Percentiles rank a stretch among this genome's conserved stretches.
These are phyloP conservation scores for Cryomyces minteri DNA, from an alignment of 495 filamentous ascomycete species.

Conservation along the genomic window DNA sequence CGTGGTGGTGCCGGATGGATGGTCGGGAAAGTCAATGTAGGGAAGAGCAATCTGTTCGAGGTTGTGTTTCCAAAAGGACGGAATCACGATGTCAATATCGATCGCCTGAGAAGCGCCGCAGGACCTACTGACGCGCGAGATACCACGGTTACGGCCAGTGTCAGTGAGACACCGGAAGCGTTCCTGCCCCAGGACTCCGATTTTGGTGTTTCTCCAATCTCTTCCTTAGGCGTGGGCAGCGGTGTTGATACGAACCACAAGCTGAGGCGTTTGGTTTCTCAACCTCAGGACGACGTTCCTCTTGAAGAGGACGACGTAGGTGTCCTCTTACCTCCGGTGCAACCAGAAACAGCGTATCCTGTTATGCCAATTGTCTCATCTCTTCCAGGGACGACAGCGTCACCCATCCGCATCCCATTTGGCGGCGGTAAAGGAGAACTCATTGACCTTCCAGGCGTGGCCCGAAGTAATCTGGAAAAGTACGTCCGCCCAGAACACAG, in stretches of 20 bases:
- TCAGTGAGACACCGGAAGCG: neutral
- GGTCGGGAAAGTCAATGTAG: slow-evolving; percentile 94
- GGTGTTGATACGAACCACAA: neutral
- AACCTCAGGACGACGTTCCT: neutral
- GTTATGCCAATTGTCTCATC: slow-evolving; percentile 67
- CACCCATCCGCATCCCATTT: slow-evolving; percentile 79
- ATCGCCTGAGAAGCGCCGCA: slow-evolving; percentile 6
- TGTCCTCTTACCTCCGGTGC: slow-evolving; percentile 52
- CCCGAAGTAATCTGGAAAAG: slow-evolving; percentile 47
- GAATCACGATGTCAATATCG: slow-evolving; percentile 22
- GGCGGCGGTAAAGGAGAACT: slow-evolving; percentile 72
- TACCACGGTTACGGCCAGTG: neutral
- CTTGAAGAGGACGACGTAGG: slow-evolving; percentile 8
- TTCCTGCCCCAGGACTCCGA: neutral
- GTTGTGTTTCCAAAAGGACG: slow-evolving; percentile 69
- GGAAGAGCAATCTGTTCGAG: slow-evolving; percentile 83
- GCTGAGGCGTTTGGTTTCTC: neutral
- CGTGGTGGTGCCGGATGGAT: slow-evolving; percentile 86
- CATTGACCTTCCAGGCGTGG: slow-evolving; percentile 82
- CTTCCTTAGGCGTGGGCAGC: neutral
- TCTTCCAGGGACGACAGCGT: slow-evolving; percentile 83
- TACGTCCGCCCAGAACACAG: slow-evolving; percentile 47
- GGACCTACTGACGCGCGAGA: neutral
- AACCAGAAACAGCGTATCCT: slow-evolving; percentile 52
- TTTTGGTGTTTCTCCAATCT: neutral